phyloP scores from a whole-genome alignment of 2,329 filamentous ascomycete species.

The Colletotrichum incanum region DNA sequence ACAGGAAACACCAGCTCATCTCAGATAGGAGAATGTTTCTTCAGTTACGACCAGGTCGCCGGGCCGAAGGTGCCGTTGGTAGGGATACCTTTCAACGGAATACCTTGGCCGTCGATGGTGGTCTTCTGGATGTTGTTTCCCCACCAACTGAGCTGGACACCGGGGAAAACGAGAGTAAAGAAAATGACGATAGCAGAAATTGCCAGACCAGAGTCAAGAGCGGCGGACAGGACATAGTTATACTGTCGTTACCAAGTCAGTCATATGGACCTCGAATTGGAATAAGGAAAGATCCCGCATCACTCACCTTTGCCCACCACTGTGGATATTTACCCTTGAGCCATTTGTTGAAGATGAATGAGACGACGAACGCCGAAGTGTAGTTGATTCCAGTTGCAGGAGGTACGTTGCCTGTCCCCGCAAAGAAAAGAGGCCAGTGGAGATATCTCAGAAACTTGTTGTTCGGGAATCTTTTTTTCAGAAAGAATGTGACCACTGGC shows the following conservation, averaged over 20 bases:
- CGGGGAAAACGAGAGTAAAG: constrained; percentile 59
- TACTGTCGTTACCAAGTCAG: constrained; percentile 39
- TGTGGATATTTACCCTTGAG: constrained; percentile 36
- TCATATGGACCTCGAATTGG: neutral
- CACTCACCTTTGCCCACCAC: constrained; percentile 37
- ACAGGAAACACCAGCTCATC: neutral
- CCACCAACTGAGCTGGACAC: constrained; percentile 57
- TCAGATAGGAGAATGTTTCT: neutral
- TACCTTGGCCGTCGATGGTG: constrained; percentile 59
- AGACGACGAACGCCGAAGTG: constrained; percentile 29
- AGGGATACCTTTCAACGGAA: constrained; percentile 27
- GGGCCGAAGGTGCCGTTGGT: constrained; percentile 34
- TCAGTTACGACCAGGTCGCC: constrained; percentile 22
- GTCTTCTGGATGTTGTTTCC: constrained; percentile 52
- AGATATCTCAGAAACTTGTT: constrained; percentile 26
- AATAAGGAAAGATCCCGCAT: neutral
- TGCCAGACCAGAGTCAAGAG: constrained; percentile 58
- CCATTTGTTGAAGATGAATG: constrained; percentile 38
- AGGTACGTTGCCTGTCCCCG: constrained; percentile 35
- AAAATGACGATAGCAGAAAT: constrained; percentile 60
- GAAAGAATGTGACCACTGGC: constrained; percentile 34
- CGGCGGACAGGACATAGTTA: constrained; percentile 60
- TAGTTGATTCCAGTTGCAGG: constrained; percentile 39
- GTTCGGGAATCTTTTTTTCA: constrained; percentile 24
- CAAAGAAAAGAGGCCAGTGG: constrained; percentile 39